Percentiles rank a stretch among this genome's conserved stretches.
Conservation (phyloP, 345 rosid species). For the Salix purpurea region DNA sequence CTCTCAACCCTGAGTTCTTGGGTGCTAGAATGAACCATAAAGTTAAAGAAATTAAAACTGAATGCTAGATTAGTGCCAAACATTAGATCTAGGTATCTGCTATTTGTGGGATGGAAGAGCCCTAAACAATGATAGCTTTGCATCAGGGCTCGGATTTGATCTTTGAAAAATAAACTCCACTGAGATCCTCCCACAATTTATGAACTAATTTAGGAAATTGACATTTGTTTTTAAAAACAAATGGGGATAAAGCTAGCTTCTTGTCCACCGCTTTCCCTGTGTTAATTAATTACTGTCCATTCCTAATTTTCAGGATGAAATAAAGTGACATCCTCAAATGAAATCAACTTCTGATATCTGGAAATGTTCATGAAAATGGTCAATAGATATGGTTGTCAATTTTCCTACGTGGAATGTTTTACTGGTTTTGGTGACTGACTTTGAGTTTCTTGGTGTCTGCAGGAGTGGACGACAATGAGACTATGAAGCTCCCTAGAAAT, state of each 20-base stretch:
- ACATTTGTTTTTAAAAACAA: neutral
- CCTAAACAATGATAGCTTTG: neutral
- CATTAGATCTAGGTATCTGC: neutral
- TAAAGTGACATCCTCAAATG: neutral
- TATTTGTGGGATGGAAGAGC: neutral
- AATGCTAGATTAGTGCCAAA: neutral
- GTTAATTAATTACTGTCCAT: neutral
- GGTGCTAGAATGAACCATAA: neutral
- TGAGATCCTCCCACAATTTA: neutral
- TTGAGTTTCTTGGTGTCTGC: conserved; percentile 16
- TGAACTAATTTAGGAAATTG: neutral
- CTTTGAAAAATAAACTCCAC: neutral
- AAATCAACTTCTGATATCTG: neutral
- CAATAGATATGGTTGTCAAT: neutral
- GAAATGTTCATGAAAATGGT: neutral
- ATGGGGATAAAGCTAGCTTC: neutral
- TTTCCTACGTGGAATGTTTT: neutral
- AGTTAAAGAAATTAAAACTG: neutral
- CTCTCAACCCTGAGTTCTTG: neutral
- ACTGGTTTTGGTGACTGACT: neutral
- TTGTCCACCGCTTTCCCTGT: neutral
- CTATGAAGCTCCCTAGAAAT: conserved; percentile 59
- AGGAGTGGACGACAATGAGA: conserved; percentile 85
- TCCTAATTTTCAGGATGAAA: neutral
- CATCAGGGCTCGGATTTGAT: neutral